phyloP scores from a whole-genome alignment of 129 eudicot genomes.

The Smallanthus sonchifolius region DNA sequence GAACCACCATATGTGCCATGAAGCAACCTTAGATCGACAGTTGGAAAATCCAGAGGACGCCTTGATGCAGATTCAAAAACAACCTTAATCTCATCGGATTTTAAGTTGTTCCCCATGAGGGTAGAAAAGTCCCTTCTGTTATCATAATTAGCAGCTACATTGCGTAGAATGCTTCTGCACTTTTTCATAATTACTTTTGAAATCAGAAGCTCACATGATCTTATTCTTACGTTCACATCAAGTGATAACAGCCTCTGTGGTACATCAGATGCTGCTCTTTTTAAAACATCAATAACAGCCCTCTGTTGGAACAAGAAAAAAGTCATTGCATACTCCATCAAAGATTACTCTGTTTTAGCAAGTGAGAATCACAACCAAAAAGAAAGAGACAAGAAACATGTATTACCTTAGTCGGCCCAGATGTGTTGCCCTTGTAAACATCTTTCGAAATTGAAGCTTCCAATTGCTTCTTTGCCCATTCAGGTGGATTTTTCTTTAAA shows the following conservation, averaged over 20 bases:
- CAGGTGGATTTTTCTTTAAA: constrained; percentile 54
- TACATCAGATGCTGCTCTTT: constrained; percentile 8
- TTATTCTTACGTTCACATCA: constrained; percentile 1
- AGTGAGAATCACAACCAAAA: not conserved
- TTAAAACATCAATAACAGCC: constrained; percentile 44
- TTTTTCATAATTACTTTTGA: constrained; percentile 35
- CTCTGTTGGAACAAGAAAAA: constrained; percentile 31
- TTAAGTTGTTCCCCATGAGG: constrained; percentile 32
- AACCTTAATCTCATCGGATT: constrained; percentile 22
- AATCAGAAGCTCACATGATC: constrained; percentile 19
- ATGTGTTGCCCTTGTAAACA: constrained; percentile 64
- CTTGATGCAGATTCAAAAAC: constrained; percentile 37
- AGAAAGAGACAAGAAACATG: not conserved
- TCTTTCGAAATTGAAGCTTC: constrained; percentile 52
- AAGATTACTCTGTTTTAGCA: constrained; percentile 10
- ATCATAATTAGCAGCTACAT: constrained; percentile 31
- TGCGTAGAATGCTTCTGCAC: constrained; percentile 41
- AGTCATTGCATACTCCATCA: not conserved
- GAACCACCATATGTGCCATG: constrained; percentile 54
- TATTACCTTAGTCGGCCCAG: constrained; percentile 69
- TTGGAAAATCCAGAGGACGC: constrained; percentile 52
- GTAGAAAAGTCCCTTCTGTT: constrained; percentile 22
- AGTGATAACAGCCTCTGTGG: constrained; percentile 21
- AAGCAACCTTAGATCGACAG: constrained; percentile 44
- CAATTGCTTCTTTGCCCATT: constrained; percentile 50